These are phyloP conservation scores for Curvularia sp. DNA, from an alignment of 2,329 filamentous ascomycete species.

Conservation along the genomic window DNA sequence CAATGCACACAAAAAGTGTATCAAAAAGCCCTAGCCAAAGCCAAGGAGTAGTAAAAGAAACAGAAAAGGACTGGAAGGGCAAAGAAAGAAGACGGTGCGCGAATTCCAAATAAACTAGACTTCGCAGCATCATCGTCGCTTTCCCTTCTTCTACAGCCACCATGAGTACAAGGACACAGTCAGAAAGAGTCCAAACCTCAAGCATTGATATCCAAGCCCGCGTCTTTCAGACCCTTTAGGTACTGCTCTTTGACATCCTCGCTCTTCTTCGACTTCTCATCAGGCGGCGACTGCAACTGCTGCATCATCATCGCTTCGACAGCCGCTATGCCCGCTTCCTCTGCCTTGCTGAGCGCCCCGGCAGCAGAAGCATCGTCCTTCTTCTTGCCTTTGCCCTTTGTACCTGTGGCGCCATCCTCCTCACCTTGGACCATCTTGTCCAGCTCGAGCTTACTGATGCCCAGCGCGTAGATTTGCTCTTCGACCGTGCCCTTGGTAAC, in stretches of 20 bases:
- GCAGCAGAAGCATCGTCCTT: constrained; percentile 29
- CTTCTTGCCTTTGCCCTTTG: constrained; percentile 17
- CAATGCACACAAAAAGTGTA: not conserved
- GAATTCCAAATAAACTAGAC: not conserved
- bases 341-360: constrained; percentile 45
- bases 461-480: constrained; percentile 89
- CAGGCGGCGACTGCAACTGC: constrained; percentile 27
- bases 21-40: no score
- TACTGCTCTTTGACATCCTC: constrained; percentile 53
- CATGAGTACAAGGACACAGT: no score
- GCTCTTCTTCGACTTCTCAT: constrained; percentile 8
- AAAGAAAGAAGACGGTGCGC: not conserved
- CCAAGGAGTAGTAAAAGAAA: no score
- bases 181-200: not conserved
- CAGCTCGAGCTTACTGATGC: constrained; percentile 89
- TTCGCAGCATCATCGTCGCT: not conserved
- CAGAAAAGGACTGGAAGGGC: no score
- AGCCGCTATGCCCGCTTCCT: constrained; percentile 43
- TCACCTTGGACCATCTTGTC: constrained; percentile 75
- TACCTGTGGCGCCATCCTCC: constrained; percentile 52
- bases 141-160: not conserved
- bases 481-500: constrained; percentile 85
- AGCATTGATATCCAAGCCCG: constrained; percentile 49
- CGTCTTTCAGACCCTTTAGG: constrained; percentile 50
- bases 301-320: constrained; percentile 53